Conservation (phyloP, 495 filamentous ascomycete genomes). For the Parmelia sp. region DNA sequence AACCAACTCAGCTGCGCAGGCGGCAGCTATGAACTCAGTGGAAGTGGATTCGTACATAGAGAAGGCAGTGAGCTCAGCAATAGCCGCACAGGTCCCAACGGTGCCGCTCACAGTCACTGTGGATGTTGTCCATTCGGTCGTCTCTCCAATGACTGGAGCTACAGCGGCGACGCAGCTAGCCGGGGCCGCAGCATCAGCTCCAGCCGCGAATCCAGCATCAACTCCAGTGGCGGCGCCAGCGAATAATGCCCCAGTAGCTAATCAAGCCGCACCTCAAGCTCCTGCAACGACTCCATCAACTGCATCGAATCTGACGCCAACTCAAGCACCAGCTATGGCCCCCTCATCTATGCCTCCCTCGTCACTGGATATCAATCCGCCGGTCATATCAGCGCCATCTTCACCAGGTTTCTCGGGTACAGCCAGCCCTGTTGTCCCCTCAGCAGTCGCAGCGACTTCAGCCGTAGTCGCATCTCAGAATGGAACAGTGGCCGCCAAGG, state of each 20-base stretch:
- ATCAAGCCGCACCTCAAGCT: constrained; percentile 8
- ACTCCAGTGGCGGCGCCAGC: neutral
- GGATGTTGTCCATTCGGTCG: constrained; percentile 2
- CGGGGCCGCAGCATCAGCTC: constrained; percentile 1
- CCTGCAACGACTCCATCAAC: neutral
- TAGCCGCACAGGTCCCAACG: neutral
- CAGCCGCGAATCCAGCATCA: constrained; percentile 5
- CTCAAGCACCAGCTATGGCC: neutral
- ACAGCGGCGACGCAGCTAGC: constrained; percentile 2
- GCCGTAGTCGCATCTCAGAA: neutral
- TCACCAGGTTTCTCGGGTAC: constrained; percentile 11
- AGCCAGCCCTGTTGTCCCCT: neutral
- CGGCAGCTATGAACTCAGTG: neutral
- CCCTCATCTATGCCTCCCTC: constrained; percentile 12
- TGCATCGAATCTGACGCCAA: neutral
- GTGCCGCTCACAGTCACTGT: neutral
- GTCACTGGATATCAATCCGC: constrained; percentile 8
- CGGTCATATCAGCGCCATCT: constrained; percentile 3
- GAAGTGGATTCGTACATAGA: neutral
- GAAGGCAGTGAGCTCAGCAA: neutral
- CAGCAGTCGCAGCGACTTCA: neutral
- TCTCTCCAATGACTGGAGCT: constrained; percentile 1
- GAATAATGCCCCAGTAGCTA: neutral
- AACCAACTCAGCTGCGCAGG: neutral
- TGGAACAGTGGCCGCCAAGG: neutral